Evolutionary conservation across 148 eudicot genomes (phyloP), one percentile per base, ranked within the genome.

Genomic region (Silene uniflora): DNA sequence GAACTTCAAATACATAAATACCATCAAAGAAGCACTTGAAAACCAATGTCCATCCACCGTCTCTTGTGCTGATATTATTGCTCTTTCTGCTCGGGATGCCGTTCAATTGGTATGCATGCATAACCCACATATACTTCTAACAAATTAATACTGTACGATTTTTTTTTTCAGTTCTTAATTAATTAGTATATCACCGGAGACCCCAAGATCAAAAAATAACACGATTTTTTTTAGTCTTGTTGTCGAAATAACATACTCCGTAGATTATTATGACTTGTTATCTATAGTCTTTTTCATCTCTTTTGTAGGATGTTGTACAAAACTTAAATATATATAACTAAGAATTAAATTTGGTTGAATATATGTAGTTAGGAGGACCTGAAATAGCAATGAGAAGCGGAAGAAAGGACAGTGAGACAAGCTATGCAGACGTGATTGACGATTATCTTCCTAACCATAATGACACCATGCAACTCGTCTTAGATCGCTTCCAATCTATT

Each of bases 21-120:
- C 81, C 0, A 91, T 93, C 69, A 93, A 93, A 71, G 72, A 80
- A 6, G 93, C 92, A 6, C 74, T 93, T 2, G 98, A 93, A 80
- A 80, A 25, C 9, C 86, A 80, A 77, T 93, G 98, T 78, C 97
- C 97, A 12, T 13, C 23, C 23, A 88, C 89, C 0, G 97, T 93
- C 49, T 93, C 98, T 56, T 93, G 98, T 29, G 98, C 98, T 7
- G 98, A 93, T 77, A 88, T 91, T 47, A 78, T 93, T 46, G 97
- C 90, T 72, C 94, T 93, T 71, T 86, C 97, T 1, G 94, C 98
- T 0, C 76, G 97, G 75, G 98, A 93, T 55, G 97, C 86, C 10
- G 81, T 80, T 7, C 74, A 72, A 63, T n/a, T 87, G 94, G 98
- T 91, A 89, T 32, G 35, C 32, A 10, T 47, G 12, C 11, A 42